These are phyloP conservation scores for Dactylellina parvicollis DNA, from an alignment of 2,329 filamentous ascomycete genomes.

Conservation along the genomic window DNA sequence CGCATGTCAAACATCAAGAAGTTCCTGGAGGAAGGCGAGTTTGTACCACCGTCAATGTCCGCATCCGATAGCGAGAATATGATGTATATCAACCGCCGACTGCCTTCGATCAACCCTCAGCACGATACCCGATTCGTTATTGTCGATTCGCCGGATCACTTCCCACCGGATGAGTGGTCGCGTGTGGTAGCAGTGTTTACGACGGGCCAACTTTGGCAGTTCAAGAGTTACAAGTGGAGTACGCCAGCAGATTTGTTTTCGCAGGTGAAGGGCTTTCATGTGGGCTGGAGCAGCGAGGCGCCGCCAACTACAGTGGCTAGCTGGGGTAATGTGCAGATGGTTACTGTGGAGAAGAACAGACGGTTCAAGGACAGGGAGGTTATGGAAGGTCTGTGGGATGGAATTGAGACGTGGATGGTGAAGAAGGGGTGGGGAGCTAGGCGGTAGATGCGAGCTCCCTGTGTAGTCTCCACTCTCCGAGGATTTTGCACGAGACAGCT, in stretches of 20 bases:
- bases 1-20: slow-evolving; percentile 95
- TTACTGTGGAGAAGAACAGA: slow-evolving; percentile 85
- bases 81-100: slow-evolving; percentile 81
- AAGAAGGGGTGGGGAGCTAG: slow-evolving; percentile 74
- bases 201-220: slow-evolving; percentile 97
- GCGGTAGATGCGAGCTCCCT: slow-evolving; percentile 3
- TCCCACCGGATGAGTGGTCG: slow-evolving; percentile 98
- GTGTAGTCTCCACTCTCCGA: no score
- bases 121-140: slow-evolving; percentile 91
- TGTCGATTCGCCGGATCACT: slow-evolving; percentile 90
- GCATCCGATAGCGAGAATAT: slow-evolving; percentile 72
- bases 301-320: slow-evolving; percentile 79
- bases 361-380: slow-evolving; percentile 90
- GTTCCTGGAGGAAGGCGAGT: slow-evolving; percentile 87
- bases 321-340: slow-evolving; percentile 85
- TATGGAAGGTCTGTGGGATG: slow-evolving; percentile 90
- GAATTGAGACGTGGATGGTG: slow-evolving; percentile 87
- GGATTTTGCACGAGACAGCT: no score
- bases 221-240: slow-evolving; percentile 97
- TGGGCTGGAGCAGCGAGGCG: slow-evolving; percentile 89
- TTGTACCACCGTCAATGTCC: slow-evolving; percentile 74
- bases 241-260: slow-evolving; percentile 87
- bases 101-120: slow-evolving; percentile 75
- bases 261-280: slow-evolving; percentile 84
- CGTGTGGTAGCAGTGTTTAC: slow-evolving; percentile 96